Evolutionary conservation across 164 flowering plant species (phyloP).

Genomic region (Houttuynia cordata): DNA sequence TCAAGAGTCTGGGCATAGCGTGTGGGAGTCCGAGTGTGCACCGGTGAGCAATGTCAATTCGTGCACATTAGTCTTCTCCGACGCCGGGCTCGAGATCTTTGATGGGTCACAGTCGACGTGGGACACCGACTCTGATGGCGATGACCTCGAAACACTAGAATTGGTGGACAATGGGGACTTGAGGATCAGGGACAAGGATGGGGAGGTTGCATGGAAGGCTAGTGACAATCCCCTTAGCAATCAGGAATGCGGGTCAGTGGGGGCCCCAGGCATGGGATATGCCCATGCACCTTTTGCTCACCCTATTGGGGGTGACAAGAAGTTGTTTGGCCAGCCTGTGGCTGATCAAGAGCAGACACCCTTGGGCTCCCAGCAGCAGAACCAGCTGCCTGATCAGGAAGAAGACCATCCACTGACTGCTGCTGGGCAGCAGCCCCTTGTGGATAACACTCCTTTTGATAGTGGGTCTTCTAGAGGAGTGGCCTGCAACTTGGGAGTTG

Average conservation of each 20-base stretch:
- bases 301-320: conserved; percentile 13
- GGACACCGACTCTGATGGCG: conserved; percentile 25
- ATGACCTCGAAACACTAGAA: conserved; percentile 18
- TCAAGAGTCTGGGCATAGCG: conserved; percentile 16
- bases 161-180: conserved; percentile 32
- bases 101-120: conserved; percentile 31
- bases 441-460: conserved; percentile 26
- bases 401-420: conserved; percentile 13
- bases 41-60: conserved; percentile 23
- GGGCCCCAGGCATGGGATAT: conserved; percentile 21
- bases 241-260: conserved; percentile 31
- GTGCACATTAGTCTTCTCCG: conserved; percentile 25
- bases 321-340: conserved; percentile 21
- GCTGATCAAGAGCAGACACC: background rate
- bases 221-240: conserved; percentile 21
- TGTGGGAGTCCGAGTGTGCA: conserved; percentile 38
- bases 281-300: conserved; percentile 27
- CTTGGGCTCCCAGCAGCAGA: background rate
- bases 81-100: conserved; percentile 30
- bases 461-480: conserved; percentile 15
- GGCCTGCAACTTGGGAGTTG: background rate
- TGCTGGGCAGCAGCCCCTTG: conserved; percentile 20
- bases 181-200: conserved; percentile 26
- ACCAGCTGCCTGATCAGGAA: conserved; percentile 3
- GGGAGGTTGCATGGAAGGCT: conserved; percentile 26